Conservation (phyloP, 192 early-diverging fungal genomes). For the Umbelopsis vinacea region DNA sequence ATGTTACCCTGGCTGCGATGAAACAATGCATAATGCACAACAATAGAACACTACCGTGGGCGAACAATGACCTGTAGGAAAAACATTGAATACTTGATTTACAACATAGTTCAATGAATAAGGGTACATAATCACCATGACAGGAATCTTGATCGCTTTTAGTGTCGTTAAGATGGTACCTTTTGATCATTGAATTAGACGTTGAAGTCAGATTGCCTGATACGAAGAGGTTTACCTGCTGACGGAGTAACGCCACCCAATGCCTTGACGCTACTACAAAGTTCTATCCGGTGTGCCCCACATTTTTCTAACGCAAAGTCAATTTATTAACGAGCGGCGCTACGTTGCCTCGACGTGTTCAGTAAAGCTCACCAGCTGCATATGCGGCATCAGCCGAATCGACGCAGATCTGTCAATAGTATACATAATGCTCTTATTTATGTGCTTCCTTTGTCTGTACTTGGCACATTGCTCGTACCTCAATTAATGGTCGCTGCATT, state of each 20-base stretch:
- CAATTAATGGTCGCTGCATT: conserved; percentile 5
- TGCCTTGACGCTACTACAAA: conserved; percentile 68
- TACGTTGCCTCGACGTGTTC: not conserved
- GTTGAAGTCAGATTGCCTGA: not conserved
- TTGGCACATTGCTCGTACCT: not conserved
- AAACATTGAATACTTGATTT: not conserved
- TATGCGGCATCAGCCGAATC: not conserved
- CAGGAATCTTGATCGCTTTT: conserved; percentile 51
- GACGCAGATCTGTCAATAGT: conserved; percentile 2
- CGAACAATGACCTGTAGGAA: conserved; percentile 63
- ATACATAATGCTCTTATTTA: not conserved
- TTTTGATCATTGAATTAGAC: not conserved
- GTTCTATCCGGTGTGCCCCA: conserved; percentile 62
- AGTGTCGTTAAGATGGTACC: conserved; percentile 46
- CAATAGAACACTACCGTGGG: conserved; percentile 42
- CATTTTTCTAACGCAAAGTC: conserved; percentile 40
- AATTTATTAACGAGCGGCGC: not conserved
- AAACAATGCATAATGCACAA: not conserved
- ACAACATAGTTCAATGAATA: not conserved
- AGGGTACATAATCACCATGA: conserved; percentile 43
- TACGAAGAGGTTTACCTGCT: conserved; percentile 36
- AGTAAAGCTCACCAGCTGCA: not conserved
- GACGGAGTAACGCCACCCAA: conserved; percentile 66
- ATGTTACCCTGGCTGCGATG: not conserved
- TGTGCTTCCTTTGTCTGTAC: not conserved